A percentile compares a stretch with the other conserved stretches of the same genome.
Conservation (phyloP, 805 yeast species). For the Candida sonorensis region DNA sequence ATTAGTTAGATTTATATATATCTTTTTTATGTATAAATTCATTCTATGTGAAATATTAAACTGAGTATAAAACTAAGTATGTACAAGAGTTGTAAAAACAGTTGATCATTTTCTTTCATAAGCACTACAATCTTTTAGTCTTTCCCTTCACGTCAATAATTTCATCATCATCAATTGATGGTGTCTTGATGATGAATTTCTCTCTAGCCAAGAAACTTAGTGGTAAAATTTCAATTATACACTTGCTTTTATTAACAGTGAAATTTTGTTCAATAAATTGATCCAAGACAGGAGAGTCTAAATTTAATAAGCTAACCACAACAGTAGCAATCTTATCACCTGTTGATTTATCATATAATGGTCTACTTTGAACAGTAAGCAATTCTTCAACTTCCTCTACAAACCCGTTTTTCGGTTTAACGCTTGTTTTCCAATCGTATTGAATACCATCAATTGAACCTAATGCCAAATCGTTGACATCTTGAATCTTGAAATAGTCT, state of each 20-base stretch:
- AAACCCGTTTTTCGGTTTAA: slow-evolving; percentile 14
- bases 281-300: slow-evolving; percentile 14
- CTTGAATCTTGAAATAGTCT: slow-evolving; percentile 16
- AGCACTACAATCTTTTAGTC: slow-evolving; percentile 16
- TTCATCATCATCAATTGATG: slow-evolving; percentile 15
- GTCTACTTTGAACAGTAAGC: slow-evolving; percentile 22
- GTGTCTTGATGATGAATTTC: slow-evolving; percentile 20
- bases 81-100: too few relatives aligned
- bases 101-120: too few relatives aligned
- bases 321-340: slow-evolving; percentile 22
- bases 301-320: slow-evolving; percentile 14
- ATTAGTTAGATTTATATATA: not conserved
- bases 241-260: slow-evolving; percentile 16
- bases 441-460: slow-evolving; percentile 25
- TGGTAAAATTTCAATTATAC: slow-evolving; percentile 24
- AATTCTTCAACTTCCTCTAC: slow-evolving; percentile 18
- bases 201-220: slow-evolving; percentile 8
- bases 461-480: slow-evolving; percentile 20
- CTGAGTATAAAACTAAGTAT: too few relatives aligned
- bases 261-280: slow-evolving; percentile 20
- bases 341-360: slow-evolving; percentile 19
- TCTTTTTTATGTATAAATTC: not conserved
- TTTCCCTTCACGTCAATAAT: slow-evolving; percentile 25
- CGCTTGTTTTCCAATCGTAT: slow-evolving; percentile 17
- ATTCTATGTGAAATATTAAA: too few relatives aligned